Percentiles rank a stretch among this genome's conserved stretches.
phyloP scores from a whole-genome alignment of 2,329 filamentous ascomycete species.

The Paradendryphiella salina region DNA sequence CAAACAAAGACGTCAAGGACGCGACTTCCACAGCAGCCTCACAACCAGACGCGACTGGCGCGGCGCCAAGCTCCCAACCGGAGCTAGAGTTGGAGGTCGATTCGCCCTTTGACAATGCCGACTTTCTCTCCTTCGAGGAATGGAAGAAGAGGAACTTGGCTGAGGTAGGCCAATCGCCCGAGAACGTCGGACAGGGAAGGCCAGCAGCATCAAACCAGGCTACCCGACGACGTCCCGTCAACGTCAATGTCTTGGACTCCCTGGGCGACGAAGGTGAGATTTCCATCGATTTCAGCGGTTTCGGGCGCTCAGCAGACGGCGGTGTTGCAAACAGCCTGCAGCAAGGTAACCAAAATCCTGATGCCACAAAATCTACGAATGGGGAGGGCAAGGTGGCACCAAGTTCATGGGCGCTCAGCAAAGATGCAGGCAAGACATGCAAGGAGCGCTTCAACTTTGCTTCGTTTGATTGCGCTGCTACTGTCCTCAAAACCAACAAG shows the following conservation, averaged over 20 bases:
- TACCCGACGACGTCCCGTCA: slow-evolving; percentile 58
- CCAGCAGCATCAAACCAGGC: slow-evolving; percentile 49
- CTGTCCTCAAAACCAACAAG: slow-evolving; percentile 83
- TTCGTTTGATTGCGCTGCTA: slow-evolving; percentile 95
- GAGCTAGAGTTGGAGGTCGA: slow-evolving; percentile 64
- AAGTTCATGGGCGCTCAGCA: slow-evolving; percentile 62
- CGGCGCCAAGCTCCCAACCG: slow-evolving; percentile 21
- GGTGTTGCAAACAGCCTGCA: slow-evolving; percentile 22
- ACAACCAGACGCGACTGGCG: slow-evolving; percentile 10
- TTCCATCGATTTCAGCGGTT: slow-evolving; percentile 69
- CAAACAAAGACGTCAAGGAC: slow-evolving; percentile 9
- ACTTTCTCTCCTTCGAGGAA: slow-evolving; percentile 96
- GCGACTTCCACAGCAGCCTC: slow-evolving; percentile 4
- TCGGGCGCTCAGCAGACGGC: slow-evolving; percentile 51
- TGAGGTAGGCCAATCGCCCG: slow-evolving; percentile 77
- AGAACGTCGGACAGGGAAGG: slow-evolving; percentile 63
- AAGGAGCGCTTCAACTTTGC: slow-evolving; percentile 98
- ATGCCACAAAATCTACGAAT: slow-evolving; percentile 20
- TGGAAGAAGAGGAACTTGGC: slow-evolving; percentile 95
- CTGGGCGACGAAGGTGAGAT: slow-evolving; percentile 90
- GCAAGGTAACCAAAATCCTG: slow-evolving; percentile 20
- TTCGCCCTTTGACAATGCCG: slow-evolving; percentile 70
- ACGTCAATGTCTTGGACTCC: slow-evolving; percentile 71
- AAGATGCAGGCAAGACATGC: slow-evolving; percentile 95
- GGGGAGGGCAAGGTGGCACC: slow-evolving; percentile 38